Base-by-base conservation (phyloP, 2,329 filamentous ascomycete genomes). In the Aspergillus aculeatus region DNA sequence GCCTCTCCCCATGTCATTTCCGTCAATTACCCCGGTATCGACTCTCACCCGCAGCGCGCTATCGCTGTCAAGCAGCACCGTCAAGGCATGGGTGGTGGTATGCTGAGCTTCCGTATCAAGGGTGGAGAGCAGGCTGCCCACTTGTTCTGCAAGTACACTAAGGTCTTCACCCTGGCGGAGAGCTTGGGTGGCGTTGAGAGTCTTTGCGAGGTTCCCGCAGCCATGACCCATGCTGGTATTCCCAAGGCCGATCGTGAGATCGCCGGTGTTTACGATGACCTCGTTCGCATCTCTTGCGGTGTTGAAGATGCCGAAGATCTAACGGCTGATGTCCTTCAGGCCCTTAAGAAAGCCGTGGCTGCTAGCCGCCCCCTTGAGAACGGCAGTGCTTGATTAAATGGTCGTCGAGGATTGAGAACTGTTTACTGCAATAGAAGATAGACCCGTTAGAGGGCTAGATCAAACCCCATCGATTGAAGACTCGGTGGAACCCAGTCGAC, bases 181-280 rank as follows among this genome's bases (percentile, higher is more conserved):
- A 91, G 87, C 60, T 80, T 99, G 24, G 95, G 95, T 62, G 95
- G 94, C 57, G 89, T 99, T 51, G 95, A 99, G 84, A 90, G 86
- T 71, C 82, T 99, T 63, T 89, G 93, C 68, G 95, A 99, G 80
- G 86, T 99, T 2, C 95, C 95, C 23, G 91, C 90, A 69, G 91
- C 88, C 78, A 99, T 99, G 95, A 99, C 95, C 19, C 95, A 99
- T 77, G 91, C 92, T 24, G 95, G 94, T 60, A 99, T 99, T 66
- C 95, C 95, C 53, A 86, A 85, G 74, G 92, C 92, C 62, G 87
- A 96, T 81, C 84, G 95, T 59, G 95, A 99, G 83, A 89, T 89
- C 3, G 92, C 95, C 0, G 95, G 95, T 62, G 92, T 99, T 32
- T 98, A 88, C 71, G 95, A 99, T 73, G 95, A 99, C 75, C 84